phyloP scores from a whole-genome alignment of 306 rosid species.

The Cercis canadensis region DNA sequence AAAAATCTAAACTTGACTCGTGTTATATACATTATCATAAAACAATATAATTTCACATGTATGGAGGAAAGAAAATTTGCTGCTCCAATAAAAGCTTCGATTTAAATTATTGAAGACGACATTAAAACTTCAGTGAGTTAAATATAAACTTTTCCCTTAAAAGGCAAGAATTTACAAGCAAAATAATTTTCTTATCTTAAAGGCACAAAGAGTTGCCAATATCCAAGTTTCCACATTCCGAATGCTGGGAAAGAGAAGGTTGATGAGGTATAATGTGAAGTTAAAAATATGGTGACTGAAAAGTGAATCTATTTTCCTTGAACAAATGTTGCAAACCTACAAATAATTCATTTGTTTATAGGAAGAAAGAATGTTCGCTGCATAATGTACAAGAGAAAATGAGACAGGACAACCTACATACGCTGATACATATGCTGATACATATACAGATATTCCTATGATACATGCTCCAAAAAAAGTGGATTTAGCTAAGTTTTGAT shows the following conservation, averaged over 20 bases:
- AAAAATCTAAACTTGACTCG: too few relatives aligned
- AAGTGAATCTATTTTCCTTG: background rate
- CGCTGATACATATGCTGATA: too few relatives aligned
- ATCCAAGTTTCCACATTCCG: background rate
- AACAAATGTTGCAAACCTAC: background rate
- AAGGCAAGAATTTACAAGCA: background rate
- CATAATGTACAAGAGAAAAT: constrained; percentile 28
- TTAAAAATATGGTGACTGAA: background rate
- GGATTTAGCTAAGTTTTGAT: background rate
- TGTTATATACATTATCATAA: too few relatives aligned
- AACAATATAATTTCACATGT: too few relatives aligned
- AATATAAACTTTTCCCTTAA: background rate
- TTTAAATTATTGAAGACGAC: background rate
- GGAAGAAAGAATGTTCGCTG: background rate
- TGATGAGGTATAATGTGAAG: background rate
- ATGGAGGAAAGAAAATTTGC: too few relatives aligned
- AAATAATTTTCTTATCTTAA: background rate
- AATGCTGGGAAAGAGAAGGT: background rate
- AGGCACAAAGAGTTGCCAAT: background rate
- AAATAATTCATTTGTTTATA: background rate
- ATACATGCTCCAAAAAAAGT: constrained; percentile 25
- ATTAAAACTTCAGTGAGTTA: background rate
- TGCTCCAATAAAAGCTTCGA: too few relatives aligned
- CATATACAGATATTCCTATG: background rate
- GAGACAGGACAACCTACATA: background rate